Evolutionary conservation across 768 basidiomycete species (phyloP).

Genomic region (Trametes coccinea): DNA sequence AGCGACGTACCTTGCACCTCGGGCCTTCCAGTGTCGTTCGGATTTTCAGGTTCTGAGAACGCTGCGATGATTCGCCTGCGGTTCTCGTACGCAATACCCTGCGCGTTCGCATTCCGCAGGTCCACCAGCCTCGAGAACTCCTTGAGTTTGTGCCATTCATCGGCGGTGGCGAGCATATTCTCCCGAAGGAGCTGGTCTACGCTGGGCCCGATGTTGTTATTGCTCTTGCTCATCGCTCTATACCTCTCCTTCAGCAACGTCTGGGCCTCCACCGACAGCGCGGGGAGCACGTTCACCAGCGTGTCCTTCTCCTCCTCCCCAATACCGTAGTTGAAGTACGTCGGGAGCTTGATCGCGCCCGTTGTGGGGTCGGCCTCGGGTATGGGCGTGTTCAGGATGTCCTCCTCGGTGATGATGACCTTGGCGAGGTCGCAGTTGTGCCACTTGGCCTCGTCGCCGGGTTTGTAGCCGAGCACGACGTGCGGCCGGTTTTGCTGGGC

Average conservation of each 20-base stretch:
- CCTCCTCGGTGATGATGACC: slow-evolving; percentile 55
- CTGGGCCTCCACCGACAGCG: slow-evolving; percentile 41
- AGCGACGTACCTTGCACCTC: slow-evolving; percentile 82
- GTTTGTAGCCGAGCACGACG: slow-evolving; percentile 72
- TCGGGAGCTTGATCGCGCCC: slow-evolving; percentile 49
- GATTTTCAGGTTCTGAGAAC: slow-evolving; percentile 72
- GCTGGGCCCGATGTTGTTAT: too few relatives aligned
- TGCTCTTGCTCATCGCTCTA: too few relatives aligned
- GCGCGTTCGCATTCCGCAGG: slow-evolving; percentile 83
- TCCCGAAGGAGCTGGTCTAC: too few relatives aligned
- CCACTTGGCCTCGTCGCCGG: slow-evolving; percentile 71
- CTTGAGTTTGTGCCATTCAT: slow-evolving; percentile 48
- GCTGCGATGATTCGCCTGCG: slow-evolving; percentile 71
- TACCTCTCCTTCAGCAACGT: neutral
- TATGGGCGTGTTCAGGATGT: slow-evolving; percentile 24
- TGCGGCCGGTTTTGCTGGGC: slow-evolving; percentile 51
- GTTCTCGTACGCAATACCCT: slow-evolving; percentile 87
- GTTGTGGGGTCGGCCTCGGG: slow-evolving; percentile 22
- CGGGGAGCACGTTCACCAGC: slow-evolving; percentile 69
- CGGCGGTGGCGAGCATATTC: neutral
- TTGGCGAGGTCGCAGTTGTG: slow-evolving; percentile 61
- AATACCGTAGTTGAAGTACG: slow-evolving; percentile 66
- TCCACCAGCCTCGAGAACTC: slow-evolving; percentile 73
- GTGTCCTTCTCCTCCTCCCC: slow-evolving; percentile 54
- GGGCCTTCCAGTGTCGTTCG: slow-evolving; percentile 75